Percentiles rank a stretch among this genome's conserved stretches.
These are phyloP conservation scores for Plasmodium gallinaceum DNA, from an alignment of 169 alveolate species.

Conservation along the genomic window DNA sequence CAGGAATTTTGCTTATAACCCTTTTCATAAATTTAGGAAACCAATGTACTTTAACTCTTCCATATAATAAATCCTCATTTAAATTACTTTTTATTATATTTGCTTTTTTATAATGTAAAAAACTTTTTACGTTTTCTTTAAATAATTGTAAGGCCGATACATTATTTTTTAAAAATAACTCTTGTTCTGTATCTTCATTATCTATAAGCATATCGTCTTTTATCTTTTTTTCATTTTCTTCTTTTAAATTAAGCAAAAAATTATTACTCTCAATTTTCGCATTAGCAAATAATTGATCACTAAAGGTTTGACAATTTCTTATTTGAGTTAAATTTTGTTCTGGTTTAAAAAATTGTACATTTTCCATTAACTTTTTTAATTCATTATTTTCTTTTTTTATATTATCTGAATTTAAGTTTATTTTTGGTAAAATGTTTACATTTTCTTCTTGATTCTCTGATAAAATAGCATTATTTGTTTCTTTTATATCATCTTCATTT, in stretches of 20 bases:
- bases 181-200: constrained; percentile 18
- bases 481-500: neutral
- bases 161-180: constrained; percentile 32
- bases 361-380: constrained; percentile 4
- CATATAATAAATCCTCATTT: constrained; percentile 50
- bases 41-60: constrained; percentile 79
- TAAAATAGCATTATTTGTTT: neutral
- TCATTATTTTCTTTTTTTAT: neutral
- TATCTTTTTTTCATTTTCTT: neutral
- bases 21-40: constrained; percentile 84
- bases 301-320: constrained; percentile 27
- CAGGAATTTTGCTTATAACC: constrained; percentile 78
- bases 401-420: neutral
- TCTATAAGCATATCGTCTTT: neutral
- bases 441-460: neutral
- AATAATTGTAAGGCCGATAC: constrained; percentile 40
- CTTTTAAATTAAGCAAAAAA: constrained; percentile 11
- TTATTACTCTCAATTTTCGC: constrained; percentile 13
- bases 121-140: constrained; percentile 53
- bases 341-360: constrained; percentile 59
- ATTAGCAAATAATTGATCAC: constrained; percentile 71
- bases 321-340: constrained; percentile 16
- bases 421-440: neutral
- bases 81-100: constrained; percentile 58
- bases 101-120: constrained; percentile 41